These are phyloP conservation scores for Apophysomyces elegans DNA, from an alignment of 371 early-diverging fungal genomes.

Conservation along the genomic window DNA sequence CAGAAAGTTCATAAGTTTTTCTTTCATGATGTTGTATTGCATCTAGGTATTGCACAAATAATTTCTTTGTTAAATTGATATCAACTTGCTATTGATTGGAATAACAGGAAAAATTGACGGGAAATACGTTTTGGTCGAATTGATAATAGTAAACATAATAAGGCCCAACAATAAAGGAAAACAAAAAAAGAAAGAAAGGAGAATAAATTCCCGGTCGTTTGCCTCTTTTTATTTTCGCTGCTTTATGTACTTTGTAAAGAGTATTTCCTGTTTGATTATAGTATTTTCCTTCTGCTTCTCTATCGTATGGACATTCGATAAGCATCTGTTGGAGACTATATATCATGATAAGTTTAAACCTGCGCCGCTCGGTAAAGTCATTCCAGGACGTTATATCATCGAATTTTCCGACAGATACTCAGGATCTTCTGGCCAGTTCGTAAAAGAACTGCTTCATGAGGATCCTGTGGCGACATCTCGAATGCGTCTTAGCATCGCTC, in stretches of 20 bases:
- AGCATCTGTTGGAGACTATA: not conserved
- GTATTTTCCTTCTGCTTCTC: not conserved
- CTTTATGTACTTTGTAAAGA: not conserved
- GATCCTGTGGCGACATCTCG: slow-evolving; percentile 21
- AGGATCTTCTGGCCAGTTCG: slow-evolving; percentile 30
- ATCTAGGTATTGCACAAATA: not conserved
- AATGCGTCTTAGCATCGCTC: slow-evolving; percentile 28
- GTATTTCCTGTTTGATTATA: not conserved
- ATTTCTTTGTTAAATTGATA: not conserved
- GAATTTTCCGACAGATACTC: slow-evolving; percentile 34
- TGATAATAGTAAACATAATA: not conserved
- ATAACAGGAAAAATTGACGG: not conserved
- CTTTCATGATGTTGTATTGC: not conserved
- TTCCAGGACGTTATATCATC: slow-evolving; percentile 45
- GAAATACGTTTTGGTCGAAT: not conserved
- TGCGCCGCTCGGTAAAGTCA: slow-evolving; percentile 21
- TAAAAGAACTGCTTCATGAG: slow-evolving; percentile 27
- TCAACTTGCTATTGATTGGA: not conserved
- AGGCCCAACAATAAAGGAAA: not conserved
- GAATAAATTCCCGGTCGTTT: not conserved
- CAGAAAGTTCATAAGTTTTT: not conserved
- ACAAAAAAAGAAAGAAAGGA: not conserved
- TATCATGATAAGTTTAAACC: slow-evolving; percentile 28
- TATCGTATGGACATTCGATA: not conserved
- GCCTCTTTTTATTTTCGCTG: too few relatives aligned